Evolutionary conservation across 2,329 filamentous ascomycete species (phyloP).

Genomic region (Hypoxylon sp.): DNA sequence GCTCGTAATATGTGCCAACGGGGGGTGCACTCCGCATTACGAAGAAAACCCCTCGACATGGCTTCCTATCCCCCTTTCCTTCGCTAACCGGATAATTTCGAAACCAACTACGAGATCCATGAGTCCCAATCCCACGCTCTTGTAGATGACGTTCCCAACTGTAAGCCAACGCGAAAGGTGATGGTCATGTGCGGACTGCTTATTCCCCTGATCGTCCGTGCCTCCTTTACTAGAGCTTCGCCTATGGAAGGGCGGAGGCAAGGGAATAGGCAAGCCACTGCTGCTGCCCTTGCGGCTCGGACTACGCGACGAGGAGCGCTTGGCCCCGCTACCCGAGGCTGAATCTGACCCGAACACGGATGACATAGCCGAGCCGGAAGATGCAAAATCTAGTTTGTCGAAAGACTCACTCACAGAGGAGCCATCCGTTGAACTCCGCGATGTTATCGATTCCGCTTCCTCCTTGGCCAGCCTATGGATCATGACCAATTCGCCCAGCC

Average conservation of each 20-base stretch:
- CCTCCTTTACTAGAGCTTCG: conserved; percentile 53
- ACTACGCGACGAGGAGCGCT: conserved; percentile 54
- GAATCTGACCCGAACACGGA: conserved; percentile 55
- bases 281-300: conserved; percentile 49
- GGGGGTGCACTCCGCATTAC: conserved; percentile 41
- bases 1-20: conserved; percentile 36
- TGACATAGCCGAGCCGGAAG: conserved; percentile 58
- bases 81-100: conserved; percentile 70
- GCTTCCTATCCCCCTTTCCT: conserved; percentile 68
- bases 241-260: conserved; percentile 47
- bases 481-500: conserved; percentile 83
- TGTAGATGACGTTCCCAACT: conserved; percentile 76
- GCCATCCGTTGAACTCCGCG: conserved; percentile 45
- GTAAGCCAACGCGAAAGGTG: conserved; percentile 70
- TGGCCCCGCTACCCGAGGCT: conserved; percentile 46
- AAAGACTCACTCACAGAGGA: conserved; percentile 56
- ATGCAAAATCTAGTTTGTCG: conserved; percentile 54
- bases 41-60: conserved; percentile 66
- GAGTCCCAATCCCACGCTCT: conserved; percentile 75
- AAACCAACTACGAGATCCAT: conserved; percentile 76
- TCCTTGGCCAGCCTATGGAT: conserved; percentile 64
- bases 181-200: conserved; percentile 63
- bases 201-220: conserved; percentile 26
- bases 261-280: conserved; percentile 45
- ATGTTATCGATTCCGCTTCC: conserved; percentile 51